Conservation (phyloP, 345 rosid genomes). For the Microthlaspi erraticum region DNA sequence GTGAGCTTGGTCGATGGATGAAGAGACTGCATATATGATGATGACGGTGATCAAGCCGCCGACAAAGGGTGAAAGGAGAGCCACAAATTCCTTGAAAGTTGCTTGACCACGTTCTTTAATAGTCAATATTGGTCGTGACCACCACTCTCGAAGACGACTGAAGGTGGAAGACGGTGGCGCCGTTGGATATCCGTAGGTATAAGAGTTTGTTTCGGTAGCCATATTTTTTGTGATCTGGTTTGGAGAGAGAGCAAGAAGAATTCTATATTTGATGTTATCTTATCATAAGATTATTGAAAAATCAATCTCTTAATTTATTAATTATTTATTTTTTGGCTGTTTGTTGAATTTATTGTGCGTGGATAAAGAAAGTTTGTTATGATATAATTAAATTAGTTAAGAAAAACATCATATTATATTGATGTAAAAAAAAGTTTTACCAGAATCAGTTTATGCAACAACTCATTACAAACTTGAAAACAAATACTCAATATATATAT, state of each 20-base stretch:
- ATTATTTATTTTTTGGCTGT: no score
- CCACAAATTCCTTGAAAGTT: neutral
- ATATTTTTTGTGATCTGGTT: neutral
- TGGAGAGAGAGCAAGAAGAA: neutral
- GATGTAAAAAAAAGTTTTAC: no score
- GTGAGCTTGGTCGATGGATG: conserved; percentile 6
- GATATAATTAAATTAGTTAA: neutral
- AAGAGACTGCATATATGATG: neutral
- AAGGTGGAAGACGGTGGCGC: neutral
- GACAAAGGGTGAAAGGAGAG: neutral
- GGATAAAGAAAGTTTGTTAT: neutral
- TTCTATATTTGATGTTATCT: no score
- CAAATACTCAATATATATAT: no score
- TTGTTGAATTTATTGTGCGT: neutral
- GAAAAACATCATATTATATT: no score
- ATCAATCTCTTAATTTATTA: neutral
- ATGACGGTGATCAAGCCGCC: neutral
- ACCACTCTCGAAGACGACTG: conserved; percentile 10
- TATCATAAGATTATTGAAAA: neutral
- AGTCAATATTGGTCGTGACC: conserved; percentile 33
- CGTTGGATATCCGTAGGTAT: neutral
- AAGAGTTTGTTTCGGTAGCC: conserved; percentile 2
- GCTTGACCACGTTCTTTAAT: accelerated
- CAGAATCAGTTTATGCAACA: no score
- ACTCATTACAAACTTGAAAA: no score